Conservation (phyloP, 2,329 filamentous ascomycete genomes). For the Xylaria multiplex region DNA sequence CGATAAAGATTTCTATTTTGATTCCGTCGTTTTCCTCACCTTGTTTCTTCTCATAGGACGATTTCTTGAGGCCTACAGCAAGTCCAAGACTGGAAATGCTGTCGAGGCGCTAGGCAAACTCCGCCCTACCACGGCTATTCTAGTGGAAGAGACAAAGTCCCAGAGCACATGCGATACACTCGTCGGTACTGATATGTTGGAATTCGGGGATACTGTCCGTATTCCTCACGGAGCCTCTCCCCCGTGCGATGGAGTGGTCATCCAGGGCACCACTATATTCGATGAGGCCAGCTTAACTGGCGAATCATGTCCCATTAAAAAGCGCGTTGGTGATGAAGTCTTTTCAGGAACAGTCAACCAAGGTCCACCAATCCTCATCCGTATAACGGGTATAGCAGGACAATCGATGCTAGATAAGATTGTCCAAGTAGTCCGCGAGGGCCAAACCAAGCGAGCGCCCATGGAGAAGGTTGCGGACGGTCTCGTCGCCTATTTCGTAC, state of each 20-base stretch:
- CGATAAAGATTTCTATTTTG: constrained; percentile 78
- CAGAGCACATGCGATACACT: constrained; percentile 53
- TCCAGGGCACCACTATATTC: constrained; percentile 73
- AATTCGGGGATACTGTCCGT: constrained; percentile 77
- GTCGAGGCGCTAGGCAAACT: constrained; percentile 82
- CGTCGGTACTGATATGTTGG: constrained; percentile 74
- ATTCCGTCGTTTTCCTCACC: constrained; percentile 91
- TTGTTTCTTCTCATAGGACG: constrained; percentile 82
- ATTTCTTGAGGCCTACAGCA: constrained; percentile 89
- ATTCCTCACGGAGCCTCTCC: constrained; percentile 84
- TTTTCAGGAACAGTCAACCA: constrained; percentile 82
- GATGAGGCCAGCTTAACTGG: constrained; percentile 92
- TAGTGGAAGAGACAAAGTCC: constrained; percentile 64
- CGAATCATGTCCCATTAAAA: constrained; percentile 75
- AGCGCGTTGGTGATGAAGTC: constrained; percentile 70
- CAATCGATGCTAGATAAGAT: constrained; percentile 84
- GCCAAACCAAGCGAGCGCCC: constrained; percentile 78
- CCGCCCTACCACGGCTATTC: constrained; percentile 77
- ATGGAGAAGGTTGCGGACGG: constrained; percentile 79
- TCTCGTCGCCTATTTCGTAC: constrained; percentile 81
- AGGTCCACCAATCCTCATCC: constrained; percentile 68
- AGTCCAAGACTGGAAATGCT: constrained; percentile 88
- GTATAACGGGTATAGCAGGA: constrained; percentile 72
- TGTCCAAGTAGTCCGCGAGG: constrained; percentile 79
- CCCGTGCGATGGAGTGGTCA: constrained; percentile 79